Evolutionary conservation across 2,329 filamentous ascomycete species (phyloP).

Genomic region (Hymenoscyphus infarciens): DNA sequence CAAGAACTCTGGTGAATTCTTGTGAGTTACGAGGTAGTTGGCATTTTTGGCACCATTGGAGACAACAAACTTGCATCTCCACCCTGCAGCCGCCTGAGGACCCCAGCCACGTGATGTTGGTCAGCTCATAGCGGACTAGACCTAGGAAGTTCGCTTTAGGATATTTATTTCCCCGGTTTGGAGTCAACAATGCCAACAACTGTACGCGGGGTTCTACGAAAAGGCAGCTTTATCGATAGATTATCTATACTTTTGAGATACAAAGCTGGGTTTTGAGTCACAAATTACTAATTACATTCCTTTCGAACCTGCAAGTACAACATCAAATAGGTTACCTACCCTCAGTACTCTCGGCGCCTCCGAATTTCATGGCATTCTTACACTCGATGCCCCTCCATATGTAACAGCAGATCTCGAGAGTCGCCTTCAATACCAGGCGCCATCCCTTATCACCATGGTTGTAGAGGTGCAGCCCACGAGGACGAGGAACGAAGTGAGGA

Average conservation of each 20-base stretch:
- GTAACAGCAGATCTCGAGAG: background rate
- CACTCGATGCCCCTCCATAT: background rate
- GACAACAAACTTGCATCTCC: conserved; percentile 2
- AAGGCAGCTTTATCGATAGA: background rate
- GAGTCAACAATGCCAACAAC: background rate
- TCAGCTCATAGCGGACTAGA: background rate
- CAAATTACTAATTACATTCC: no score
- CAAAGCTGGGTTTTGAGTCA: no score
- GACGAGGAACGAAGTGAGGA: background rate
- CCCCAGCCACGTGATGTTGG: background rate
- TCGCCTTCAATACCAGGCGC: background rate
- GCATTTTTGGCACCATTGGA: background rate
- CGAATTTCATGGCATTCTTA: background rate
- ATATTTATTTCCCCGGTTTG: background rate
- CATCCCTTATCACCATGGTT: background rate
- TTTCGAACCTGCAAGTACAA: no score
- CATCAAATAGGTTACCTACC: no score
- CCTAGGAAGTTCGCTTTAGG: background rate
- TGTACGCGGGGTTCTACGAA: background rate
- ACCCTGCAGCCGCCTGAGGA: background rate
- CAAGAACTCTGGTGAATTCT: background rate
- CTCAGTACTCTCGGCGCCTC: background rate
- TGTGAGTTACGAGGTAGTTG: background rate
- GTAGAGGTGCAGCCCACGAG: background rate
- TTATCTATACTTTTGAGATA: no score